Evolutionary conservation across 2,329 filamentous ascomycete genomes (phyloP), one percentile per base, ranked within the genome.

Genomic region (Fusarium zealandicum): DNA sequence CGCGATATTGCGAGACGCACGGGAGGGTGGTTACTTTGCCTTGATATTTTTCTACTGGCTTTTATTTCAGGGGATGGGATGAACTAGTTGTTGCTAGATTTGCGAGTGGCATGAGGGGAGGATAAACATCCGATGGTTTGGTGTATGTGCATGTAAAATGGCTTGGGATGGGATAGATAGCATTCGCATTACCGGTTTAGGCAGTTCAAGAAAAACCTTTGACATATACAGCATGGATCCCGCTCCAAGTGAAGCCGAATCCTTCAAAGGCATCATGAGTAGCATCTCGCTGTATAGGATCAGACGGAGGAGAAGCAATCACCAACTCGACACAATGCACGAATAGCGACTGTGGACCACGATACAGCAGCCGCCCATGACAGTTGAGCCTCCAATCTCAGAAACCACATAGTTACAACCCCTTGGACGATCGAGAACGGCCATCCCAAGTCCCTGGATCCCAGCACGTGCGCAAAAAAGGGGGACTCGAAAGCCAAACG

Each of bases 71-170:
- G 47, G 41, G 39, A 30, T 30, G 39, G 48, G 33, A 51, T 27
- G 39, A 51, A 51, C 40, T 13, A 18, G 31, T 61, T 42, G 30
- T 49, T 53, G 54, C 42, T 33, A 57, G 28, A 60, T 50, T 49
- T 53, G 44, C 43, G 36, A 38, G 33, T 20, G 27, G 12, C 20
- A n/a, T 33, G 18, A 55, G 37, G 20, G 54, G 31, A 37, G 38
- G 27, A n/a, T n/a, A 20, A 20, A 20, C 20, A 36, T 59, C 33
- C 28, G 46, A 39, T 44, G 56, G 51, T 63, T 62, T 62, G 53
- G 59, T 51, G 39, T 59, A 30, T 41, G 43, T 27, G 22, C 27
- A 28, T 45, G 41, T 37, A 33, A 53, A 43, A 36, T 27, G 42
- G 27, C 17, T 36, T 27, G 22, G 22, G 35, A 43, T 17, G 38